Percentiles rank a stretch among this genome's conserved stretches.
Conservation (phyloP, 345 rosid species). For the Eucalyptus leucophloia region DNA sequence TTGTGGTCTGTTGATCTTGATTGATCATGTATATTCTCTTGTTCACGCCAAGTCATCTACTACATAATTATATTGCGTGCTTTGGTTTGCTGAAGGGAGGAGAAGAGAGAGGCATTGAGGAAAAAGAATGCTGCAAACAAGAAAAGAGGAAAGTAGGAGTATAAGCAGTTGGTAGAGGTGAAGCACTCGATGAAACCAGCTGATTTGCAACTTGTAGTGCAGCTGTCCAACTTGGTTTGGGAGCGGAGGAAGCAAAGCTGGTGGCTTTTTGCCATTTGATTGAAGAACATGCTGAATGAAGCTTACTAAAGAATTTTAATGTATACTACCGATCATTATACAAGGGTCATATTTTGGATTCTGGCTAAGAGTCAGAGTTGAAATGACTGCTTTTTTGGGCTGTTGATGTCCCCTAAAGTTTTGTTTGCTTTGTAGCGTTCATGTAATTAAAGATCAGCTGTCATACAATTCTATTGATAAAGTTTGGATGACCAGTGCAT, state of each 20-base stretch:
- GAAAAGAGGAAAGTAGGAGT: background rate
- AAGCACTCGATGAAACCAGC: background rate
- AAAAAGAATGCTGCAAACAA: conserved; percentile 3
- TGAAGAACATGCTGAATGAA: background rate
- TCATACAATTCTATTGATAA: background rate
- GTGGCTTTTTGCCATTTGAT: background rate
- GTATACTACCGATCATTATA: background rate
- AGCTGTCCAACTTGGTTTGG: background rate
- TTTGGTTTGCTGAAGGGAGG: conserved; percentile 30
- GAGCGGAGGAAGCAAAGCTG: background rate
- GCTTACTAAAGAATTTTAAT: background rate
- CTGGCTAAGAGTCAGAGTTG: background rate
- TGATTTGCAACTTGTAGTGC: background rate
- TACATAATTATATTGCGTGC: background rate
- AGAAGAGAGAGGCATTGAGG: conserved; percentile 50
- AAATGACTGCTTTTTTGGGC: background rate
- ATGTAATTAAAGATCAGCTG: background rate
- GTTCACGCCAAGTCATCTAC: background rate
- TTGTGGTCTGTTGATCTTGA: background rate
- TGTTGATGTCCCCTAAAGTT: background rate
- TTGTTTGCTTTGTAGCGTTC: background rate
- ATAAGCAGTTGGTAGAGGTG: background rate
- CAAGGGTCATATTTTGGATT: background rate
- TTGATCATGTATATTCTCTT: background rate
- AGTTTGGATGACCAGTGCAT: background rate